Conservation (phyloP, 139 green algal species). For the Coccomyxa sp. region DNA sequence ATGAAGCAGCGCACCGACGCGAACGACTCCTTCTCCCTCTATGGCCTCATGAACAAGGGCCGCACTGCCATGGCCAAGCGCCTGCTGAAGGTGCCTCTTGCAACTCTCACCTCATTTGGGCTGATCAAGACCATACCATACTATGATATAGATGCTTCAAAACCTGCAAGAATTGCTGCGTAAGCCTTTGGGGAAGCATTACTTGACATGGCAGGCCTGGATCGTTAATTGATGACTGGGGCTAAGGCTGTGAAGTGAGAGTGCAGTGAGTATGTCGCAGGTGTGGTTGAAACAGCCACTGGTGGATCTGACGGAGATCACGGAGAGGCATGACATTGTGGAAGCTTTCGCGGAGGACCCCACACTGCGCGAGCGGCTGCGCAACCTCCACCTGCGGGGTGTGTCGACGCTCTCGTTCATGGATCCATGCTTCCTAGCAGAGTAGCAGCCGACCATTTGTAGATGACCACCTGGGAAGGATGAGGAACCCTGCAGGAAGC, state of each 20-base stretch:
- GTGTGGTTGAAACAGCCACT: slow-evolving; percentile 96
- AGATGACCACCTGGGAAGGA: background rate
- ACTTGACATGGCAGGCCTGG: too few species aligned
- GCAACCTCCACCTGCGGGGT: slow-evolving; percentile 63
- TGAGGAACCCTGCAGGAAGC: background rate
- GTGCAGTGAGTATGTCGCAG: slow-evolving; percentile 22
- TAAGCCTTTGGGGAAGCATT: too few species aligned
- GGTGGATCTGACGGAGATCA: slow-evolving; percentile 64
- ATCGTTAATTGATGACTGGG: too few species aligned
- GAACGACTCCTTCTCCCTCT: slow-evolving; percentile 73
- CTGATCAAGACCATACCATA: too few species aligned
- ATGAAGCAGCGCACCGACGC: slow-evolving; percentile 63
- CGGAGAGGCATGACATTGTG: slow-evolving; percentile 74
- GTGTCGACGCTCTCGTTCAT: background rate
- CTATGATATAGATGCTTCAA: too few species aligned
- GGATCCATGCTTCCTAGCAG: background rate
- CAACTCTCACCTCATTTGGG: too few species aligned
- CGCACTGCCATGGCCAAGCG: slow-evolving; percentile 92
- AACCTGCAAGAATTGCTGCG: too few species aligned
- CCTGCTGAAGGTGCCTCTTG: slow-evolving; percentile 59
- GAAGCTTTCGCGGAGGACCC: slow-evolving; percentile 70
- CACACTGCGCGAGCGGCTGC: slow-evolving; percentile 65
- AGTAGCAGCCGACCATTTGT: background rate
- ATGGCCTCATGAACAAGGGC: slow-evolving; percentile 83
- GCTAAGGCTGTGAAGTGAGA: too few species aligned